Evolutionary conservation across 192 early-diverging fungal genomes (phyloP).

Genomic region (Linnemannia exigua): DNA sequence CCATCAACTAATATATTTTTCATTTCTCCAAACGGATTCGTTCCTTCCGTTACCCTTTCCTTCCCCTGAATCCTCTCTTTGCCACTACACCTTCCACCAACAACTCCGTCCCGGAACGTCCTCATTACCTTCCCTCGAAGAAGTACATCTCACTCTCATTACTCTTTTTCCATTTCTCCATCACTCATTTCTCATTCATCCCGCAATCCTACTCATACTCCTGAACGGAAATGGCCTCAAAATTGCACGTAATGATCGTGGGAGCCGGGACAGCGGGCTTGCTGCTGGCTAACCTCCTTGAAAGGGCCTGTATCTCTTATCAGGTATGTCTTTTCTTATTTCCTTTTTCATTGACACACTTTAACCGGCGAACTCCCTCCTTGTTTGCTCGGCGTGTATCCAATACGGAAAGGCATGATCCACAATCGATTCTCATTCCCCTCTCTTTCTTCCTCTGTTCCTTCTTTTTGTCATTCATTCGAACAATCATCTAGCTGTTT

Average conservation of each 20-base stretch:
- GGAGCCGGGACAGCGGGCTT: neutral
- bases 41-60: neutral
- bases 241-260: neutral
- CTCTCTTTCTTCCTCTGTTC: neutral
- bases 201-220: neutral
- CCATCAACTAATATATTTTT: too few species aligned
- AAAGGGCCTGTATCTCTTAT: neutral
- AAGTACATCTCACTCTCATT: neutral
- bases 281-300: neutral
- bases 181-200: neutral
- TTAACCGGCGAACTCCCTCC: neutral
- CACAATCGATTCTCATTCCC: neutral
- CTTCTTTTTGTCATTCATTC: neutral
- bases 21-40: too few species aligned
- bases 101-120: neutral
- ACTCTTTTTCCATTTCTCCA: neutral
- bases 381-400: neutral
- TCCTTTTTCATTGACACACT: too few species aligned
- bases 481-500: conserved; percentile 14
- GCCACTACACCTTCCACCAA: neutral
- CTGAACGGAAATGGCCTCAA: neutral
- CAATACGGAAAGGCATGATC: neutral
- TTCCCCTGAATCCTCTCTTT: neutral
- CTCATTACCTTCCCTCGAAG: neutral
- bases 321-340: neutral